Evolutionary conservation across 768 basidiomycete genomes (phyloP).

Genomic region (Wakefieldia striispora): DNA sequence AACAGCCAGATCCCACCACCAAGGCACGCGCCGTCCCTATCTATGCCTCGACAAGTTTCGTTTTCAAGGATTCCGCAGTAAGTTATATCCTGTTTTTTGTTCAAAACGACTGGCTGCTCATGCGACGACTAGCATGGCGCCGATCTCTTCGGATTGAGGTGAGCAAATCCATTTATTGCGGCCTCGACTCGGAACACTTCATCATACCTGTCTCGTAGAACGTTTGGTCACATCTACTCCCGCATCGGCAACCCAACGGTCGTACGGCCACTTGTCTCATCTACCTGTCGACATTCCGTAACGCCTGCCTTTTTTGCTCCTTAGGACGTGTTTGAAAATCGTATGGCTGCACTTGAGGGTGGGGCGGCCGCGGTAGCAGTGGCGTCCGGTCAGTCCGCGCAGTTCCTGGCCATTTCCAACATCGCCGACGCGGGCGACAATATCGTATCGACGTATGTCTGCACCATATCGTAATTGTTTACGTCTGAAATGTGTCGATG

Average conservation of each 20-base stretch:
- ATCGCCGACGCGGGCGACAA: slow-evolving; percentile 59
- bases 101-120: background rate
- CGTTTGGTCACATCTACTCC: slow-evolving; percentile 50
- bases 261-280: slow-evolving; percentile 32
- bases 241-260: slow-evolving; percentile 58
- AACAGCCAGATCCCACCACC: slow-evolving; percentile 48
- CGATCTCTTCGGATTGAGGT: slow-evolving; percentile 49
- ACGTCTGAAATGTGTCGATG: background rate
- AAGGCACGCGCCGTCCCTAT: slow-evolving; percentile 65
- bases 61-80: slow-evolving; percentile 55
- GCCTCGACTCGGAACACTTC: background rate
- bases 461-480: background rate
- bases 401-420: slow-evolving; percentile 55
- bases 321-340: slow-evolving; percentile 63
- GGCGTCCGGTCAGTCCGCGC: slow-evolving; percentile 61
- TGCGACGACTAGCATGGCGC: slow-evolving; percentile 45
- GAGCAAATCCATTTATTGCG: background rate
- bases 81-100: background rate
- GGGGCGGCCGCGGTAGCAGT: slow-evolving; percentile 57
- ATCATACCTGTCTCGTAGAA: slow-evolving; percentile 18
- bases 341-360: slow-evolving; percentile 63
- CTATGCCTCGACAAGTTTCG: slow-evolving; percentile 54
- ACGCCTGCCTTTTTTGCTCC: background rate
- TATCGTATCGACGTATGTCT: slow-evolving; percentile 54
- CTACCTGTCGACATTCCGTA: background rate